Evolutionary conservation across 2,329 filamentous ascomycete genomes (phyloP).

Genomic region (Eutypa lata): DNA sequence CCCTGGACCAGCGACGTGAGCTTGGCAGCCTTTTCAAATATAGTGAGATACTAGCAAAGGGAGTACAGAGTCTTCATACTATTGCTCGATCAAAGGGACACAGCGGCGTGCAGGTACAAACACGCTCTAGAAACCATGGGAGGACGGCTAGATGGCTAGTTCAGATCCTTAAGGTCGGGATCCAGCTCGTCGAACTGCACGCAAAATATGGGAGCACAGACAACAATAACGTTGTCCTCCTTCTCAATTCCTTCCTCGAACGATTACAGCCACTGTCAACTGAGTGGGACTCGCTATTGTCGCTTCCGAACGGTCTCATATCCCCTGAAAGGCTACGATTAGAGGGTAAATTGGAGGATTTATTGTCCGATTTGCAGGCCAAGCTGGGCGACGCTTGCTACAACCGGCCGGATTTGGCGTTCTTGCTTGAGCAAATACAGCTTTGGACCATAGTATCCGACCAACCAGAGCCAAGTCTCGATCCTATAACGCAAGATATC

Average conservation of each 20-base stretch:
- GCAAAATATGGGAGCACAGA: constrained; percentile 57
- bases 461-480: constrained; percentile 15
- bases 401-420: constrained; percentile 56
- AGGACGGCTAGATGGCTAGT: constrained; percentile 57
- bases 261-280: constrained; percentile 42
- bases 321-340: constrained; percentile 34
- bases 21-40: constrained; percentile 39
- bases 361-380: constrained; percentile 34
- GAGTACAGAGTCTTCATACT: constrained; percentile 33
- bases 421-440: constrained; percentile 63
- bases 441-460: constrained; percentile 55
- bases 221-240: constrained; percentile 40
- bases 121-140: constrained; percentile 19
- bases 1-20: constrained; percentile 56
- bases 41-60: constrained; percentile 35
- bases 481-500: constrained; percentile 18
- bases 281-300: constrained; percentile 39
- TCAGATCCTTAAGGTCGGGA: constrained; percentile 62
- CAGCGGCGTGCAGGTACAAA: constrained; percentile 14
- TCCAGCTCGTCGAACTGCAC: constrained; percentile 63
- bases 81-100: constrained; percentile 26
- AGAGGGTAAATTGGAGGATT: constrained; percentile 31
- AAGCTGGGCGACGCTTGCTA: constrained; percentile 42
- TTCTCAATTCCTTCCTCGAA: constrained; percentile 48
- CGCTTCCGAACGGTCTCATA: constrained; percentile 50